Conservation (phyloP, 129 eudicot genomes). For the Logfia minima region DNA sequence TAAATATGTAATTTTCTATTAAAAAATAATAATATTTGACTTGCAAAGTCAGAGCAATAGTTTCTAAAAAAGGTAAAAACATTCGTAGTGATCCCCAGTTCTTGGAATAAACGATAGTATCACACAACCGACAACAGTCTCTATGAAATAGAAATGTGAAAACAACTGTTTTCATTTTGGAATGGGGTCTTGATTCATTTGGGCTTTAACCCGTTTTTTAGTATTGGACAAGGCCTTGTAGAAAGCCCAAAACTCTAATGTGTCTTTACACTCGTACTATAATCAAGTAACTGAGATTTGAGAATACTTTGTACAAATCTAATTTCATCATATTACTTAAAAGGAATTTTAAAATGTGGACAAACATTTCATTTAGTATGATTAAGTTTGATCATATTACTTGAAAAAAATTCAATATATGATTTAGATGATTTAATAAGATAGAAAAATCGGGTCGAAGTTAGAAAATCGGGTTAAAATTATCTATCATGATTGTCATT, state of each 20-base stretch:
- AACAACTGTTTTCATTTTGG: background rate
- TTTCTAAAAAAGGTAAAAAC: slow-evolving; percentile 33
- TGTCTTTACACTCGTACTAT: too few relatives aligned
- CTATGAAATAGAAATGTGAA: background rate
- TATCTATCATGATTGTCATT: too few relatives aligned
- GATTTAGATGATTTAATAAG: too few relatives aligned
- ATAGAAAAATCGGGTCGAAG: too few relatives aligned
- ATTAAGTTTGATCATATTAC: too few relatives aligned
- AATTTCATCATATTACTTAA: too few relatives aligned
- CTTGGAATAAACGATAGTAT: slow-evolving; percentile 24
- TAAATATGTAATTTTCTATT: background rate
- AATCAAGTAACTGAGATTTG: too few relatives aligned
- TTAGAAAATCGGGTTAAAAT: too few relatives aligned
- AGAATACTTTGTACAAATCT: too few relatives aligned
- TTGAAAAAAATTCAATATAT: too few relatives aligned
- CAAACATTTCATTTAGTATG: too few relatives aligned
- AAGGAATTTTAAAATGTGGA: too few relatives aligned
- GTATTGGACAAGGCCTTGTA: background rate
- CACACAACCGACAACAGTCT: slow-evolving; percentile 8
- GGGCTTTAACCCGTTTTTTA: background rate
- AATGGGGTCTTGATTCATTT: background rate
- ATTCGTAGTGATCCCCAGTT: slow-evolving; percentile 30
- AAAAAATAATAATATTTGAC: background rate
- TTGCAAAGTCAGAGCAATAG: slow-evolving; percentile 3
- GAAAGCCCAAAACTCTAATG: background rate